These are phyloP conservation scores for Solanum tarapatanum DNA, from an alignment of 257 asterid genomes.

Conservation along the genomic window DNA sequence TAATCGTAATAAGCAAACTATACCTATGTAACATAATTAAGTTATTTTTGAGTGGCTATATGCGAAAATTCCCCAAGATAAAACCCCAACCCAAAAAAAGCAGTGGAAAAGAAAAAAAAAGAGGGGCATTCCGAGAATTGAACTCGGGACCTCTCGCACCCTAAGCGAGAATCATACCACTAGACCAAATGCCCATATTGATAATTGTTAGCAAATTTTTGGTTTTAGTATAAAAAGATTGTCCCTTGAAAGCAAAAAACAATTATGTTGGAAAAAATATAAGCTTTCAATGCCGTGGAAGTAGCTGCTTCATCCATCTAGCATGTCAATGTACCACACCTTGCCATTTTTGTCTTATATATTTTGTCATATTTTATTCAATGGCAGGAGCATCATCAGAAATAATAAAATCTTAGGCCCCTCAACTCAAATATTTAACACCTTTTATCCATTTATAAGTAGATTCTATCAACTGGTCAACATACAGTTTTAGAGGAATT, in stretches of 20 bases:
- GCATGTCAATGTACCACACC: neutral
- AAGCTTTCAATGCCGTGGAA: neutral
- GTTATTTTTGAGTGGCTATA: too few relatives aligned
- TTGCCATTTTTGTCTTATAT: neutral
- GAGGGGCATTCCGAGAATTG: conserved; percentile 85
- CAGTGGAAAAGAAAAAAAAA: neutral
- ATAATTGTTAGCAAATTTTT: fast-evolving
- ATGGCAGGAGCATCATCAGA: neutral
- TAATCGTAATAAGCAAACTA: too few relatives aligned
- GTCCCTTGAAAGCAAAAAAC: neutral
- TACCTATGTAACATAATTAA: too few relatives aligned
- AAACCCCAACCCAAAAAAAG: too few relatives aligned
- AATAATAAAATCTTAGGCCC: neutral
- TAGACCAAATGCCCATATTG: conserved; percentile 56
- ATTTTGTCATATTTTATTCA: neutral
- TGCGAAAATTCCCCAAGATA: too few relatives aligned
- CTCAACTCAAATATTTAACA: neutral
- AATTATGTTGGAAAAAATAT: neutral
- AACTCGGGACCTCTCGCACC: conserved; percentile 97
- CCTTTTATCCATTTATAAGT: neutral
- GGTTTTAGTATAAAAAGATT: fast-evolving
- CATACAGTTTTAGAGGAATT: neutral
- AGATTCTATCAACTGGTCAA: neutral
- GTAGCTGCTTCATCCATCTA: neutral
- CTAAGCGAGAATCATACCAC: conserved; percentile 85